A percentile compares a stretch with the other conserved stretches of the same genome.
These are phyloP conservation scores for Fraxinus quadrangulata DNA, from an alignment of 257 asterid species.

Conservation along the genomic window DNA sequence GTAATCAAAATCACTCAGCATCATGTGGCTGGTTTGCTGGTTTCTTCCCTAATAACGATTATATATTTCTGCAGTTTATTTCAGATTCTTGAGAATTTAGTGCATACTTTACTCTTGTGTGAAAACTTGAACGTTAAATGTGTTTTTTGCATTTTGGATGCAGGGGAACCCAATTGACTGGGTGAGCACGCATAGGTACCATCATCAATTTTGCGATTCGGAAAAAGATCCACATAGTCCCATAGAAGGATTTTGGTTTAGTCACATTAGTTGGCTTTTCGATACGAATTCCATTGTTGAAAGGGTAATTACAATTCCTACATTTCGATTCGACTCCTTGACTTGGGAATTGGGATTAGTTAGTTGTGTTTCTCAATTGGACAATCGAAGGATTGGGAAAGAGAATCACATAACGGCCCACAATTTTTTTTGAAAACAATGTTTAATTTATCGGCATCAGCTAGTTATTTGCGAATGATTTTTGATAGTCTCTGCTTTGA, in stretches of 20 bases:
- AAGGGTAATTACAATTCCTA: conserved; percentile 46
- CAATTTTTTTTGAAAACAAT: no score
- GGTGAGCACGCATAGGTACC: conserved; percentile 90
- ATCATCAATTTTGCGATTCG: conserved; percentile 82
- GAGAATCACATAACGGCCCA: no score
- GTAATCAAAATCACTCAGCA: no score
- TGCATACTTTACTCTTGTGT: not conserved
- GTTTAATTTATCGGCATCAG: no score
- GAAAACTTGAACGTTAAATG: not conserved
- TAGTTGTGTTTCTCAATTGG: no score
- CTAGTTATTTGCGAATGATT: not conserved
- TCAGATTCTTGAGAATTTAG: no score
- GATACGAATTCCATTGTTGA: conserved; percentile 43
- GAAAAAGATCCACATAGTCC: conserved; percentile 85
- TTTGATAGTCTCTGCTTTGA: not conserved
- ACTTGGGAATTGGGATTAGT: no score
- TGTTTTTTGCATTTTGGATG: not conserved
- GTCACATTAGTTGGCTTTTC: conserved; percentile 83
- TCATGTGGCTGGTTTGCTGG: no score
- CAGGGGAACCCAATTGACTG: conserved; percentile 83
- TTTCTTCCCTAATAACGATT: no score
- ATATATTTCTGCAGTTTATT: no score
- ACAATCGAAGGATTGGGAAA: no score
- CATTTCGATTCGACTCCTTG: no score
- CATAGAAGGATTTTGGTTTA: conserved; percentile 78